Percentiles rank a stretch among this genome's conserved stretches.
Evolutionary conservation across 352 stramenopile species (phyloP).

Genomic region (Pythium sukuiense): DNA sequence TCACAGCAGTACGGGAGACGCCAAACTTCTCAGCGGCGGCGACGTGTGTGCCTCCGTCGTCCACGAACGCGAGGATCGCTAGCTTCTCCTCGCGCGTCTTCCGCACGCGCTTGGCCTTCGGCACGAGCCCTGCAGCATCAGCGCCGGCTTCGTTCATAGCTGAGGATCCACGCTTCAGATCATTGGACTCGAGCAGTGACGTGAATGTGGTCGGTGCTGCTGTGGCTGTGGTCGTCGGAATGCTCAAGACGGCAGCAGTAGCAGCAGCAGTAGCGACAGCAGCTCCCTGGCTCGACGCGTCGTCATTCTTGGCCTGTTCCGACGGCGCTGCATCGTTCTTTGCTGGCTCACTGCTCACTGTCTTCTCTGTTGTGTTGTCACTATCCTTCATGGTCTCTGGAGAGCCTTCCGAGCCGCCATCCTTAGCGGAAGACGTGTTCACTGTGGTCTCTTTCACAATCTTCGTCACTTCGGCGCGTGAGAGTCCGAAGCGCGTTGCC

Average conservation of each 20-base stretch:
- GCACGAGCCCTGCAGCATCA: constrained; percentile 2
- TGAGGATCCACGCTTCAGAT: constrained; percentile 18
- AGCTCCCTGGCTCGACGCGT: background rate
- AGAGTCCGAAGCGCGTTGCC: constrained; percentile 32
- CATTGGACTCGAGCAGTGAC: constrained; percentile 5
- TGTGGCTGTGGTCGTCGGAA: background rate
- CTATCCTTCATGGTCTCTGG: constrained; percentile 9
- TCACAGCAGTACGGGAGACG: constrained; percentile 79
- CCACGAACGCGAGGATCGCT: constrained; percentile 78
- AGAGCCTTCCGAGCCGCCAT: constrained; percentile 13
- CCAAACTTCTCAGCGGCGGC: constrained; percentile 78
- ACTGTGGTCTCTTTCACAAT: constrained; percentile 28
- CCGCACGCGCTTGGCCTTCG: constrained; percentile 62
- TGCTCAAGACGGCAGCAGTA: background rate
- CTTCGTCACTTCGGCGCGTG: constrained; percentile 30
- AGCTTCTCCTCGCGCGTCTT: constrained; percentile 87
- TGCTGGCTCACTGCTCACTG: background rate
- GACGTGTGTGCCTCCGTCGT: constrained; percentile 74
- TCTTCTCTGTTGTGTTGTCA: constrained; percentile 3
- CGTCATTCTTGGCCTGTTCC: background rate
- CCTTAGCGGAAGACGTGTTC: background rate
- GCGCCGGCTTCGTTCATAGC: background rate
- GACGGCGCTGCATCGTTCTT: background rate
- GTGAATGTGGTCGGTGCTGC: background rate
- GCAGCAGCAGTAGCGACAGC: background rate